Conservation (phyloP, 345 rosid species). For the Murraya paniculata region DNA sequence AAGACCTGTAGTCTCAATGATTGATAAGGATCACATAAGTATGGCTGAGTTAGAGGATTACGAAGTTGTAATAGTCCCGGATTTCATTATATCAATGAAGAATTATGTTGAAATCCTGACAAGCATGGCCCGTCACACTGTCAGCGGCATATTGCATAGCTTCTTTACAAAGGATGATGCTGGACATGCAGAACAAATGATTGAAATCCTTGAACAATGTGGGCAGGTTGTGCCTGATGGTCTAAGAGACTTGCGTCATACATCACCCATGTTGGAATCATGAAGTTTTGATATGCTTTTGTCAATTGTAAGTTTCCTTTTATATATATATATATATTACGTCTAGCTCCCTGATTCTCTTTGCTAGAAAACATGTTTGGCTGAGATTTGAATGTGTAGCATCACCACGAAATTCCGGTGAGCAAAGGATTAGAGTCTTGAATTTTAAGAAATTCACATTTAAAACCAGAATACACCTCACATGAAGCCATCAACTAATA, state of each 20-base stretch:
- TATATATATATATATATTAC: background rate
- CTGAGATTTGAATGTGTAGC: background rate
- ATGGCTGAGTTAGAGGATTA: slow-evolving; percentile 34
- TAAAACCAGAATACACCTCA: background rate
- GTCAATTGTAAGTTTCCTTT: background rate
- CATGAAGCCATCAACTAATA: no score
- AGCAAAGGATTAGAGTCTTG: background rate
- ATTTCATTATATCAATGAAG: slow-evolving; percentile 32
- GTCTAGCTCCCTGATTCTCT: background rate
- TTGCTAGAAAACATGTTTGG: background rate
- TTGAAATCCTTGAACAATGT: slow-evolving; percentile 49
- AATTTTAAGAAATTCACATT: background rate
- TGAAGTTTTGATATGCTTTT: slow-evolving; percentile 3
- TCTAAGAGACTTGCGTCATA: slow-evolving; percentile 27
- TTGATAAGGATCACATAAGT: slow-evolving; percentile 30
- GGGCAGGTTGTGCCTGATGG: slow-evolving; percentile 47
- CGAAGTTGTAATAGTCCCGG: slow-evolving; percentile 45
- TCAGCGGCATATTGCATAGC: slow-evolving; percentile 45
- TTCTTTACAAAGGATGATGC: slow-evolving; percentile 44
- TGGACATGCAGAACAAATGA: slow-evolving; percentile 30
- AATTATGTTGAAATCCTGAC: slow-evolving; percentile 39
- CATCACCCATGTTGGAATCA: slow-evolving; percentile 14
- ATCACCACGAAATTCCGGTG: no score
- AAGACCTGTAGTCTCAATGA: slow-evolving; percentile 34
- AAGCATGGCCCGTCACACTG: slow-evolving; percentile 54